These are phyloP conservation scores for Bjerkandera adusta DNA, from an alignment of 1,284 basidiomycete genomes.

Conservation along the genomic window DNA sequence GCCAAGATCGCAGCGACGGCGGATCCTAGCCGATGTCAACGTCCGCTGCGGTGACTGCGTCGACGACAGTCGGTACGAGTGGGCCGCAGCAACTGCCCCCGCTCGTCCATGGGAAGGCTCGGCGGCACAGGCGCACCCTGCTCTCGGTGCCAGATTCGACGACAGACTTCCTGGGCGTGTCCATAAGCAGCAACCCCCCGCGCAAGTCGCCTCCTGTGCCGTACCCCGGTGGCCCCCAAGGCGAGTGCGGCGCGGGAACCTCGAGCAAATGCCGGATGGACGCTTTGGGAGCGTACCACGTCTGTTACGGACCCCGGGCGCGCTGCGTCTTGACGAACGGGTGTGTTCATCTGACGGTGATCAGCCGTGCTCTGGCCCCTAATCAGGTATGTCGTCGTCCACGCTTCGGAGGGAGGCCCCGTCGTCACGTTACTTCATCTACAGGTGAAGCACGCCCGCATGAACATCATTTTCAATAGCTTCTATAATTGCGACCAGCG, in stretches of 20 bases:
- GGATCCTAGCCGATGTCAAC: too few relatives aligned
- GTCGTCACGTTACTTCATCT: too few relatives aligned
- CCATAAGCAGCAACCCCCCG: not conserved
- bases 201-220: not conserved
- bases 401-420: too few relatives aligned
- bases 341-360: not conserved
- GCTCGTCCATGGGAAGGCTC: not conserved
- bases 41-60: not conserved
- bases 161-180: not conserved
- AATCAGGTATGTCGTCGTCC: not conserved
- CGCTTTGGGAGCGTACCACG: not conserved
- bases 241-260: constrained; percentile 12
- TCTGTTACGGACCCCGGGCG: not conserved
- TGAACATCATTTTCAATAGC: too few relatives aligned
- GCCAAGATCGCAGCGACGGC: not conserved
- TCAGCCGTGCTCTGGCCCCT: constrained; percentile 1
- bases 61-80: not conserved
- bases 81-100: not conserved
- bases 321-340: constrained; percentile 1
- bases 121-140: not conserved
- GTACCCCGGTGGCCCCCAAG: not conserved
- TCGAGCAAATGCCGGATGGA: constrained; percentile 17
- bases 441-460: too few relatives aligned
- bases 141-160: not conserved
- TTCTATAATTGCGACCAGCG: too few relatives aligned